Base-by-base conservation (phyloP, 768 basidiomycete genomes). In the Rhodotorula sphaerocarpa region DNA sequence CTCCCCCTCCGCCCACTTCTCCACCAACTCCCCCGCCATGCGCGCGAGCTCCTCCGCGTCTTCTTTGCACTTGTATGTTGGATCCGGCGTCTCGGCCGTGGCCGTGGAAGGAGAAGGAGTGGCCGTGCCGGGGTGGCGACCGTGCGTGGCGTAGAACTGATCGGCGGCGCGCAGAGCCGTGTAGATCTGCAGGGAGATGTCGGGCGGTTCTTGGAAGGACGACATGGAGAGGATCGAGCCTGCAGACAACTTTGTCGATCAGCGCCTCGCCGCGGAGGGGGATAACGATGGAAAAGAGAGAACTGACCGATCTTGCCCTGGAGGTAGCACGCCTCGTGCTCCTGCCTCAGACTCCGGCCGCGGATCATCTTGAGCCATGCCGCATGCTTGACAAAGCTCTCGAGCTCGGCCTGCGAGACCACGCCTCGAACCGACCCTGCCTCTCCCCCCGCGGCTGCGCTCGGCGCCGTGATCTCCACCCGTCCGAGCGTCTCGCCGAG, bases 21-120 rank as follows among this genome's bases (percentile, higher is more conserved):
- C 71, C 57, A 80, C 73, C n/a, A 66, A 56, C 23, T 72, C 77
- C 71, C 83, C 85, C 57, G 67, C 63, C 7, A 63, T 31, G 28
- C 50, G 39, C 21, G 54, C 46, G 33, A 73, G 47, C 46, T 60
- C 63, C 1, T 21, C 25, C 2, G 62, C 51, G 73, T 91, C 88
- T 54, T 82, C 80, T 41, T 59, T 59, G 23, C 11, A 23, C 15
- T 53, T 55, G 23, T 28, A 42, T 11, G 9, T 7, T 20, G 45
- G 3, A 27, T 39, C 36, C 20, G 34, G 39, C 18, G 47, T 20
- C 2, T n/a, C 36, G 5, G 2, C 25, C n/a, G n/a, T n/a, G n/a
- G n/a, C n/a, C n/a, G n/a, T n/a, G n/a, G n/a, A n/a, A n/a, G n/a
- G n/a, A n/a, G n/a, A n/a, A n/a, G 30, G 28, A 30, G 47, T 15